Evolutionary conservation across 1,284 basidiomycete genomes (phyloP), one percentile per base, ranked within the genome.

Genomic region (Cystobasidium slooffiae): DNA sequence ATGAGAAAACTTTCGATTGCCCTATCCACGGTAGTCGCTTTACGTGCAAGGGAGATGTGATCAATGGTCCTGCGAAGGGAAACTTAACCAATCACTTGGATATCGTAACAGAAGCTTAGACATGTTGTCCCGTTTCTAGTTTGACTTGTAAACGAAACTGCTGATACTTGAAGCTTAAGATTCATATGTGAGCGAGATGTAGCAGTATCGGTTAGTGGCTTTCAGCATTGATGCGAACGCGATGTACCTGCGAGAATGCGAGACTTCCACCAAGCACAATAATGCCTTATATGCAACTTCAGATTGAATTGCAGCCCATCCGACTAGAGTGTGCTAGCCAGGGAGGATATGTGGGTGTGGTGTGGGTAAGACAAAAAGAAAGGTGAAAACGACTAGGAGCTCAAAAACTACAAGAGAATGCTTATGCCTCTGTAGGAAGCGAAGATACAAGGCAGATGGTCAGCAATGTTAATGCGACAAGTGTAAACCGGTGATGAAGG

Each of bases 1-100:
- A 65, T 65, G 62, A 65, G 16, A 65, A 65, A n/a, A 65, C 62
- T 10, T 65, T 65, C 24, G 62, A 65, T 51, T 65, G 62, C 44
- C 62, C 62, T 31, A 65, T 65, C 4, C 62, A 65, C 47, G 62
- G 62, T 39, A 49, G 46, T 37, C 20, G 62, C 4, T 65, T 65
- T 22, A 65, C 62, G 18, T 65, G 62, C 46, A 65, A 65, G 12
- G 62, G 62, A 47, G 62, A 65, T 18, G 62, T 65, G 8, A 65
- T 65, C 18, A 65, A 65, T 37, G 62, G 62, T 9, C 62, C 62
- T 65, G 62, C 62, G 18, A 65, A 65, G 31, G 62, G 62, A 37
- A 65, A 65, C 47, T 44, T 65, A 6, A 18, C 44, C 20, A 65
- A 65, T 24, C 49, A 47, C 31, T 31, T 47, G 44, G 62, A 65